Evolutionary conservation across 305 asterid species (phyloP), one percentile per base, ranked within the genome.

Genomic region (Withania somnifera): DNA sequence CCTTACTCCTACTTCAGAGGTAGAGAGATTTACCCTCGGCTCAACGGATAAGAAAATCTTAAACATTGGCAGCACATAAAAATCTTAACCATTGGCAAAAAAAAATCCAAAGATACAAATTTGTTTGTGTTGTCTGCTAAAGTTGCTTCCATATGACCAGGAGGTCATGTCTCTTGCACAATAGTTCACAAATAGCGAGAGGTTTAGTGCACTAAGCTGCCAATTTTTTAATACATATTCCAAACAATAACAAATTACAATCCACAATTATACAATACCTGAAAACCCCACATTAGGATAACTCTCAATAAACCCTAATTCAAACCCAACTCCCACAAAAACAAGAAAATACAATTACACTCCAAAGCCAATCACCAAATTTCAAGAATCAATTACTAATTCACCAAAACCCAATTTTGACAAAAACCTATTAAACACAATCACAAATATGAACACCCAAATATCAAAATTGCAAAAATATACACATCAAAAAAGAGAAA

Each of bases 301-400:
- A 45, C 51, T 75, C 60, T 68, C 69, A 22, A 36, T 64, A 78
- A 76, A 71, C 84, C 78, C 78, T 68, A 32, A 42, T 60, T 36
- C 50, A 82, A 78, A 82, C 82, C 80, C 2, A 75, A 47, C 28
- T 58, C 56, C 69, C 34, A 75, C 66, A 58, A 45, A 81, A 58
- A 42, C 10, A 60, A 64, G 82, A 82, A 54, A 73, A 83, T 82
- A 81, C 15, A 63, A 38, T 61, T 32, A 67, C 36, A 80, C 53
- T 22, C 13, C 83, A 83, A 83, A 85, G 84, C 82, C 83, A 45
- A 56, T 50, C 83, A 36, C 40, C 40, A 36, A 38, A 38, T 38
- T 38, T 38, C 45, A 38, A 38, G 19, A 28, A 28, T 28, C 38
- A 61, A 17, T 75, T 45, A 14, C 57, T 75, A 50, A 75, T 50